Evolutionary conservation across 1,139 yeast species (phyloP), one percentile per base, ranked within the genome.

Genomic region (Pneumocystis oryctolagi): DNA sequence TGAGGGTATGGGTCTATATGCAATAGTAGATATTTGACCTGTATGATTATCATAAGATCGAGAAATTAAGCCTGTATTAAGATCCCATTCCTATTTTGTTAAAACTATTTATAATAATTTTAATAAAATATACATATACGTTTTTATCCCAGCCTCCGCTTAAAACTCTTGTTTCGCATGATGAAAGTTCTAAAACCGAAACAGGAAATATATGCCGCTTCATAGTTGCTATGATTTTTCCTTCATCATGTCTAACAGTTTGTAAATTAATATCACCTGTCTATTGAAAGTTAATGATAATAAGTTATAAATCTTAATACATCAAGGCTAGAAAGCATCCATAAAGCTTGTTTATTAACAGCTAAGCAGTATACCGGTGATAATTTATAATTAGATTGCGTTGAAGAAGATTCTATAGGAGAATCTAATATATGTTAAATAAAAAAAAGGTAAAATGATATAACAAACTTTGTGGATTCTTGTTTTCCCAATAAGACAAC

Each of bases 401-500:
- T 60, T 4, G 77, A 75, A 0, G 90, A 34, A 20, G 39, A 40
- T 34, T 55, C 5, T 32, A 8, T 32, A 32, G 42, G 35, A 5
- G 47, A 47, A 8, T 39, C 61, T 28, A 31, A 12, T 37, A 57
- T 40, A 47, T 6, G n/a, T 20, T 34, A 57, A n/a, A 58, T n/a
- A 60, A 62, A 5, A 39, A 57, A 18, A 34, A 60, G 25, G 47
- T 53, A 16, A n/a, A 18, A 62, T 56, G 18, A 16, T 25, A 47
- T 3, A 12, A 20, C 5, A 47, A 47, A 47, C 55, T 16, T 25
- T 47, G 53, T 18, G 53, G 39, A 16, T 39, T 39, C 6, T 75
- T 98, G 73, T 92, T 94, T 71, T 90, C 97, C 97, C 97, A 92
- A 74, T 89, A 92, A 0, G 95, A 85, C 39, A 81, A 74, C 16